Evolutionary conservation across 1,284 basidiomycete species (phyloP).

Genomic region (Cutaneotrichosporon sp.): DNA sequence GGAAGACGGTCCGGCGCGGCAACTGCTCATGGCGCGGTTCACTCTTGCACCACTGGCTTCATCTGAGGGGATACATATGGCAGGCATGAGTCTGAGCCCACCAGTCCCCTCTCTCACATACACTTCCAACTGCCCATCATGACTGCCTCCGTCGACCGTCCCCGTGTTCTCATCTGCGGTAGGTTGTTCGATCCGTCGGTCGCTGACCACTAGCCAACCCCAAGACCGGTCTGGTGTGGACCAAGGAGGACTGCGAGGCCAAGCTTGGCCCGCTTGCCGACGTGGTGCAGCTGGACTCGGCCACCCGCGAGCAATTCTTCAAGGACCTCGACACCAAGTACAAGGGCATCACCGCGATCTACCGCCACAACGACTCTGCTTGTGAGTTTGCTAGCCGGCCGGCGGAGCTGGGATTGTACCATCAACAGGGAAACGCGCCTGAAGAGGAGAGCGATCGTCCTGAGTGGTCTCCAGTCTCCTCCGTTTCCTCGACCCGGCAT

Average conservation of each 20-base stretch:
- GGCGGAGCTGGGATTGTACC: too few species aligned
- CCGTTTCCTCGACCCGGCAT: slow-evolving; percentile 24
- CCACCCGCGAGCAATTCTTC: slow-evolving; percentile 64
- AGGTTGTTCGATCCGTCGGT: slow-evolving; percentile 12
- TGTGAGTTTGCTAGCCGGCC: too few species aligned
- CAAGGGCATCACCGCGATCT: slow-evolving; percentile 67
- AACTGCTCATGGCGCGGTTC: background rate
- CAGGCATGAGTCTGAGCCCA: too few species aligned
- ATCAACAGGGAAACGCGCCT: too few species aligned
- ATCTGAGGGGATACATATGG: background rate
- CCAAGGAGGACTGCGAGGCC: slow-evolving; percentile 64
- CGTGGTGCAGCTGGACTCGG: slow-evolving; percentile 63
- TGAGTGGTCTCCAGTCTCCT: too few species aligned
- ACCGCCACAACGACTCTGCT: slow-evolving; percentile 55
- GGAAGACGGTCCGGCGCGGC: background rate
- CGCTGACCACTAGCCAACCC: slow-evolving; percentile 26
- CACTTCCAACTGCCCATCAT: background rate
- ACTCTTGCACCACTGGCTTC: too few species aligned
- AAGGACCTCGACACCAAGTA: slow-evolving; percentile 67
- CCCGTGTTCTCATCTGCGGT: slow-evolving; percentile 50
- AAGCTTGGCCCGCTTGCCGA: slow-evolving; percentile 66
- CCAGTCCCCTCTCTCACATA: background rate
- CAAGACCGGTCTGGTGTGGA: slow-evolving; percentile 62
- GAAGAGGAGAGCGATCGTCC: too few species aligned
- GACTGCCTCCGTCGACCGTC: slow-evolving; percentile 21